Evolutionary conservation across 192 early-diverging fungal genomes (phyloP), one percentile per base, ranked within the genome.

Genomic region (Coemansia sp.): DNA sequence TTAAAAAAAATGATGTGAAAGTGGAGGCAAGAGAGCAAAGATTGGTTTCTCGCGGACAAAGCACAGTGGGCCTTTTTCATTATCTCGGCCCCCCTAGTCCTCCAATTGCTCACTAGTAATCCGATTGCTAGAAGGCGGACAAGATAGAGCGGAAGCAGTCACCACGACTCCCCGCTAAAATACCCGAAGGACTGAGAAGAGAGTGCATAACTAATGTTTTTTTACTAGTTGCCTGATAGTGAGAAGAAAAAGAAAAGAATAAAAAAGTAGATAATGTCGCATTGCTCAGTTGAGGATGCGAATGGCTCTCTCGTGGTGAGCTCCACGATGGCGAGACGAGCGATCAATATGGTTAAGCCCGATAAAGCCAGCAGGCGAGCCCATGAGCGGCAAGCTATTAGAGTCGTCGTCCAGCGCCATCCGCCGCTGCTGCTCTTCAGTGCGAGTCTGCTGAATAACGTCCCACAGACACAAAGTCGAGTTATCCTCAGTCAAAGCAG

Each of bases 321-420:
- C 41, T 21, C 57, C 62, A 47, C 77, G 77, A 18, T 75, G 47
- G 28, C 71, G 67, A n/a, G 71, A 73, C 42, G 47, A 39, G 50
- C 73, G 72, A 60, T 75, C 69, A 12, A 72, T 48, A 18, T 80
- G 77, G 59, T 80, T 62, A 14, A 74, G 68, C 0, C 48, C 73
- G 33, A 75, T 71, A 8, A 75, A 71, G 5, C 69, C 72, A 20
- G 59, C 18, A 6, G 61, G 28, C 1, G 50, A 20, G 18, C 63
- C 65, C 36, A 45, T 31, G 10, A 42, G 6, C n/a, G 25, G 38
- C 52, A 45, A 20, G n/a, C 39, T 41, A 34, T 41, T 23, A 47
- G 37, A 14, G 16, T 21, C 48, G 7, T 42, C 61, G 12, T 66
- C 67, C 36, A 64, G 28, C 25, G 25, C n/a, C 45, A 25, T 34